Evolutionary conservation across 345 rosid genomes (phyloP).

Genomic region (Cochlearia excelsa): DNA sequence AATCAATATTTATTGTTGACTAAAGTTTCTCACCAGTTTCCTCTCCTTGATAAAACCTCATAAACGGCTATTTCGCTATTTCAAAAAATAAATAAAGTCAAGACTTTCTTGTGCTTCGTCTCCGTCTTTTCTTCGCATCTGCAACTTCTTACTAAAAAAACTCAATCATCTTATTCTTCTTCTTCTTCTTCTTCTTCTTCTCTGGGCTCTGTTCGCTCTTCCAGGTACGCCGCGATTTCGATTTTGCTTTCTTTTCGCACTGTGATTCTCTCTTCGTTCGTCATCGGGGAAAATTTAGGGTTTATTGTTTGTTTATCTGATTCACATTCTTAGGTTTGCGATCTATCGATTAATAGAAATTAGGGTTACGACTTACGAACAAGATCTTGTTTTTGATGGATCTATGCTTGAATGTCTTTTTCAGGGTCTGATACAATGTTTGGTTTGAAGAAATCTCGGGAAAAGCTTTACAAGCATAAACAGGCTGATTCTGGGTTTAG

Average conservation of each 20-base stretch:
- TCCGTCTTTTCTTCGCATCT: slow-evolving; percentile 2
- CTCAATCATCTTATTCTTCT: background rate
- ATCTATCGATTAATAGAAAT: slow-evolving; percentile 14
- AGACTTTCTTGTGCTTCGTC: slow-evolving; percentile 2
- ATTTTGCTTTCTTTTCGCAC: slow-evolving; percentile 5
- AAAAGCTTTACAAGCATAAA: slow-evolving; percentile 44
- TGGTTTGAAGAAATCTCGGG: slow-evolving; percentile 53
- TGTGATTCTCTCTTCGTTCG: slow-evolving; percentile 1
- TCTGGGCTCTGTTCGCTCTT: slow-evolving; percentile 18
- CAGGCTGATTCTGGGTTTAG: slow-evolving; percentile 37
- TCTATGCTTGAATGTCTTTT: slow-evolving; percentile 1
- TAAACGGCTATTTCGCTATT: slow-evolving; percentile 3
- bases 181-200: background rate
- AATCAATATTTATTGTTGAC: background rate
- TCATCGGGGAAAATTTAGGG: background rate
- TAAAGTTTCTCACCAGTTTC: slow-evolving; percentile 24
- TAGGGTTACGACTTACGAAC: no score
- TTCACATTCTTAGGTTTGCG: background rate
- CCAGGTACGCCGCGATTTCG: slow-evolving; percentile 21
- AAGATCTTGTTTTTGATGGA: slow-evolving; percentile 19
- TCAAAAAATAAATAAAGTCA: no score
- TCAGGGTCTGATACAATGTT: slow-evolving; percentile 41
- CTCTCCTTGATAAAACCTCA: background rate
- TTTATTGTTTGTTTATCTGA: background rate
- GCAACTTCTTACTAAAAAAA: background rate